A percentile compares a stretch with the other conserved stretches of the same genome.
Conservation (phyloP, 192 early-diverging fungal genomes). For the Entomortierella parvispora region DNA sequence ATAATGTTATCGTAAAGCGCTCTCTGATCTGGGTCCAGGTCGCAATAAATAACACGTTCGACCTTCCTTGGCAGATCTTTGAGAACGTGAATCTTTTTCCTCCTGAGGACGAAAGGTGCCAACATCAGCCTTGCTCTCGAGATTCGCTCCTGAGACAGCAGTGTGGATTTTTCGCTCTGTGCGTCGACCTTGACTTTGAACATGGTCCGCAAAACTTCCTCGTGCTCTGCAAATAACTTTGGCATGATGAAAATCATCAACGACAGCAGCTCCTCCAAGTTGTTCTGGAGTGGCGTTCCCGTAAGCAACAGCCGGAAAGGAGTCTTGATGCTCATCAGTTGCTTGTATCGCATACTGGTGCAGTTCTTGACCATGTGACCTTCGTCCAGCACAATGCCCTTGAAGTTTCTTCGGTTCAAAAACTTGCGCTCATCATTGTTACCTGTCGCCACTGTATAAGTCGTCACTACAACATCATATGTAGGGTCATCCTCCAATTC, state of each 20-base stretch:
- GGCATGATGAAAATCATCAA: conserved; percentile 91
- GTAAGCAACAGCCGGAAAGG: conserved; percentile 79
- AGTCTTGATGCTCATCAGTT: conserved; percentile 69
- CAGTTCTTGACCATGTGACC: conserved; percentile 95
- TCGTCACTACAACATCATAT: conserved; percentile 82
- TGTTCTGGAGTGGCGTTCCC: conserved; percentile 90
- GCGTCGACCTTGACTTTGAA: conserved; percentile 68
- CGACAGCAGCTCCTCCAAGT: conserved; percentile 86
- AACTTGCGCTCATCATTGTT: conserved; percentile 77
- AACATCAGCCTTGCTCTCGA: conserved; percentile 83
- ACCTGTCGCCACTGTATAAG: conserved; percentile 81
- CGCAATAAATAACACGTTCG: conserved; percentile 60
- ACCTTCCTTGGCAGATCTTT: conserved; percentile 72
- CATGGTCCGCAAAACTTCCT: conserved; percentile 61
- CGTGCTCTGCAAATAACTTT: conserved; percentile 70
- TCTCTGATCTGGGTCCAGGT: conserved; percentile 60
- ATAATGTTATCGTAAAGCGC: conserved; percentile 64
- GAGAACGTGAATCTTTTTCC: conserved; percentile 80
- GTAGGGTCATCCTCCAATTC: conserved; percentile 59
- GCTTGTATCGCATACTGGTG: conserved; percentile 78
- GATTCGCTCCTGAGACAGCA: conserved; percentile 71
- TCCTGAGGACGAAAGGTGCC: conserved; percentile 88
- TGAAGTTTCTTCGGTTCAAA: conserved; percentile 69
- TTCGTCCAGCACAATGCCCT: conserved; percentile 86
- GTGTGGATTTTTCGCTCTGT: conserved; percentile 42